Conservation (phyloP, 371 early-diverging fungal genomes). For the Apophysomyces elegans region DNA sequence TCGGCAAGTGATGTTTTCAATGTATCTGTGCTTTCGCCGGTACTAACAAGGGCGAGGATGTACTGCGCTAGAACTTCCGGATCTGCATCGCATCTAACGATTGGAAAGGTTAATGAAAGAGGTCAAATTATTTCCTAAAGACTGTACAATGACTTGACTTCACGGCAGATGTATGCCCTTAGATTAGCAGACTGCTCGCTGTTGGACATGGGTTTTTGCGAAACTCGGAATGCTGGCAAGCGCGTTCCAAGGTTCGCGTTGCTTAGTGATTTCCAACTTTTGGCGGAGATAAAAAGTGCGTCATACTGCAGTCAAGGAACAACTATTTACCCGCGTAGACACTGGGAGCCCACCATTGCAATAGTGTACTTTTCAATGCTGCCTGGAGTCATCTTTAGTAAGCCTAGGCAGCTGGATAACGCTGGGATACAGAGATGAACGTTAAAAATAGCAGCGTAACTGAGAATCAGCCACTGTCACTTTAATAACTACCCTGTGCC, state of each 20-base stretch:
- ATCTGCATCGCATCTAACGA: slow-evolving; percentile 76
- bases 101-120: slow-evolving; percentile 60
- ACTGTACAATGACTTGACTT: slow-evolving; percentile 60
- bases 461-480: too few relatives aligned
- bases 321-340: too few relatives aligned
- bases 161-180: slow-evolving; percentile 20
- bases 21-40: slow-evolving; percentile 54
- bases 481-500: too few relatives aligned
- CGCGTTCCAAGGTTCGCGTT: neutral
- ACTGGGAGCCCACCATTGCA: too few relatives aligned
- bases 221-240: neutral
- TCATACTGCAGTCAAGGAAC: too few relatives aligned
- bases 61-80: slow-evolving; percentile 77
- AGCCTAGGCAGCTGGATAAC: too few relatives aligned
- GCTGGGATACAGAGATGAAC: too few relatives aligned
- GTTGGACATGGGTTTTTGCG: slow-evolving; percentile 1
- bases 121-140: neutral
- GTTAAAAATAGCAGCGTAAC: too few relatives aligned
- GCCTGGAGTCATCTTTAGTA: too few relatives aligned
- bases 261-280: neutral
- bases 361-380: too few relatives aligned
- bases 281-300: neutral
- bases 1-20: slow-evolving; percentile 37
- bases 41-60: slow-evolving; percentile 72
- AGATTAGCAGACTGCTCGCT: slow-evolving; percentile 14